Evolutionary conservation across 805 yeast genomes (phyloP).

Genomic region (Ogataea nitratoaversa): DNA sequence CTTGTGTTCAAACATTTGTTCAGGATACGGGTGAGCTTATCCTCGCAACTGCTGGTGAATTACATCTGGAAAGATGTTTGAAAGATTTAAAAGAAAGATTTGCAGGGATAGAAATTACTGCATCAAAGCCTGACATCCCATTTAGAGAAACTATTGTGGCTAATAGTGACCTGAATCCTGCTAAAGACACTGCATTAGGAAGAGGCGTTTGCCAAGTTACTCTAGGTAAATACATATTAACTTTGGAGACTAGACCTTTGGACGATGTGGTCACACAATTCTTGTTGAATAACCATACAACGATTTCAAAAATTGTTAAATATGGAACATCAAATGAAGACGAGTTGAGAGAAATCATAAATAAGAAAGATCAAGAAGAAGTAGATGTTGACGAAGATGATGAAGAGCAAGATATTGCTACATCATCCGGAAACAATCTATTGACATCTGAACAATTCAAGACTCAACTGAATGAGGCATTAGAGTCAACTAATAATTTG

Average conservation of each 20-base stretch:
- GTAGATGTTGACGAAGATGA: constrained; percentile 42
- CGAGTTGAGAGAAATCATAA: not conserved
- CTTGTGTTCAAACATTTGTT: constrained; percentile 82
- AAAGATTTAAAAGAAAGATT: constrained; percentile 87
- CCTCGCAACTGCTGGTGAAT: constrained; percentile 92
- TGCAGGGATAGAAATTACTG: constrained; percentile 83
- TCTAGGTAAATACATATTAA: constrained; percentile 46
- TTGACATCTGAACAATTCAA: constrained; percentile 30
- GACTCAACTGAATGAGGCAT: constrained; percentile 27
- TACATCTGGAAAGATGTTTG: constrained; percentile 90
- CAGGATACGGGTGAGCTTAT: constrained; percentile 93
- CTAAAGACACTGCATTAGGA: constrained; percentile 40
- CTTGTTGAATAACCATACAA: constrained; percentile 42
- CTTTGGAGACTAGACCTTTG: constrained; percentile 48
- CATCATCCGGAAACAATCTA: constrained; percentile 6
- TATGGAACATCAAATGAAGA: constrained; percentile 18
- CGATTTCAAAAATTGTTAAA: constrained; percentile 36
- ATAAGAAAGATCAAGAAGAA: constrained; percentile 37
- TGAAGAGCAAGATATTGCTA: constrained; percentile 10
- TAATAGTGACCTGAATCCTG: constrained; percentile 44
- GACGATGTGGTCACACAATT: constrained; percentile 46
- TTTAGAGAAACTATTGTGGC: constrained; percentile 77
- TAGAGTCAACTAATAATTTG: constrained; percentile 15
- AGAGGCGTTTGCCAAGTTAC: constrained; percentile 48
- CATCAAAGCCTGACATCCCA: constrained; percentile 92